Base-by-base conservation (phyloP, 2,329 filamentous ascomycete species). In the Botrytis squamosa region DNA sequence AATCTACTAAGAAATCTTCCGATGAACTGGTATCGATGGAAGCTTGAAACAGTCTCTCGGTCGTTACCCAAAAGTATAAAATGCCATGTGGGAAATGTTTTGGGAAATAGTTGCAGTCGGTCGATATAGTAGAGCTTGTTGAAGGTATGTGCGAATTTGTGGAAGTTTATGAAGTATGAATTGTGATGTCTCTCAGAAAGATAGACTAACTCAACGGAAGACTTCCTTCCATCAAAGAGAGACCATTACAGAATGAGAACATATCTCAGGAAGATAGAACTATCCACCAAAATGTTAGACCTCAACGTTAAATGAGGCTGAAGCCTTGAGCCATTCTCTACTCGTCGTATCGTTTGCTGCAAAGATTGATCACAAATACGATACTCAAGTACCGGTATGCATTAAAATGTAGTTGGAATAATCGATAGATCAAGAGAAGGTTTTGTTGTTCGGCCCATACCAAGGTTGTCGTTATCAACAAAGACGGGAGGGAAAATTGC, bases 401-500 rank as follows among this genome's bases (percentile, higher is more conserved):
- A 52, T 52, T 8, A 7, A 20, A 5, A n/a, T 10, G 14, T 36
- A 5, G 33, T 46, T 25, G 18, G 33, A 52, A 52, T 14, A 22
- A 10, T 42, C 38, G 7, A 42, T 52, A 67, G 44, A 55, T 67
- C 52, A 36, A 55, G 38, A 49, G n/a, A 55, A 10, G 16, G 5
- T 14, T 67, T 22, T 40, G 9, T 55, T 55, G 3, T 40, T 68
- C 65, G 65, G 65, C 46, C 25, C 33, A 68, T 55, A 55, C 16
- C 46, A 68, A 42, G 65, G 46, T 55, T 40, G 46, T 55, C 22
- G 65, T 67, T 40, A 66, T 55, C 22, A n/a, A 68, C n/a, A 63
- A 14, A 25, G 25, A 5, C 6, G 14, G 12, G 22, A 42, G 33
- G 64, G 36, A 38, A 68, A 25, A 38, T 40, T 55, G 66, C 29